Base-by-base conservation (phyloP, 768 basidiomycete species). In the Gymnopilus junonius region DNA sequence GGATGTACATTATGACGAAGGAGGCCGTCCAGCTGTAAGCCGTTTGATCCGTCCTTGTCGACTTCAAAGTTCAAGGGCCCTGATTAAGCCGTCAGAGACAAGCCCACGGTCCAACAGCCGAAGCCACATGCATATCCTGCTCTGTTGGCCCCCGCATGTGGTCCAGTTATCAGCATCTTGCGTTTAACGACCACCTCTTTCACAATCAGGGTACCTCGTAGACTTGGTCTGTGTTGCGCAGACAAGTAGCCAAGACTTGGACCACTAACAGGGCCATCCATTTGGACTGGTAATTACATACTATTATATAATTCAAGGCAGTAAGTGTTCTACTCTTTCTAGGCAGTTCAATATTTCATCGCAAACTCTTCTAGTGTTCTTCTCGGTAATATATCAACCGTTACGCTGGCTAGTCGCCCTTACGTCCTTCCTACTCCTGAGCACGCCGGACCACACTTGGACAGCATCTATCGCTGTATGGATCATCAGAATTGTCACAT, bases 401-500 rank as follows among this genome's bases (percentile, higher is more conserved):
- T 35, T 67, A 39, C 53, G 62, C 48, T 59, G 58, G 14, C 29
- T 71, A 53, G 11, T 64, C 34, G 14, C 45, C 45, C 58, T 65
- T 27, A 12, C 57, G 66, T 66, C 70, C 65, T 55, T 71, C 40
- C 60, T 80, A 46, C 59, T 79, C 39, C 66, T 78, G n/a, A 73
- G 74, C 21, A 70, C 73, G 34, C 70, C 76, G 32, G 64, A 70
- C 62, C 62, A 70, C 46, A 59, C 70, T 23, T 81, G 79, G 68
- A 82, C 80, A 74, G 71, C 82, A 15, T 71, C 76, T 8, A 59
- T 84, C 46, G 67, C 84, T 32, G 70, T 83, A 48, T 88, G 85
- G 85, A 57, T 83, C 55, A 69, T 85, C 21, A 80, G 87, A 67
- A 70, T 87, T 58, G 65, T 83, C 51, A 82, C 82, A 7, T 77